Percentiles rank a stretch among this genome's conserved stretches.
Evolutionary conservation across 129 eudicot species (phyloP).

Genomic region (Arctium lappa): DNA sequence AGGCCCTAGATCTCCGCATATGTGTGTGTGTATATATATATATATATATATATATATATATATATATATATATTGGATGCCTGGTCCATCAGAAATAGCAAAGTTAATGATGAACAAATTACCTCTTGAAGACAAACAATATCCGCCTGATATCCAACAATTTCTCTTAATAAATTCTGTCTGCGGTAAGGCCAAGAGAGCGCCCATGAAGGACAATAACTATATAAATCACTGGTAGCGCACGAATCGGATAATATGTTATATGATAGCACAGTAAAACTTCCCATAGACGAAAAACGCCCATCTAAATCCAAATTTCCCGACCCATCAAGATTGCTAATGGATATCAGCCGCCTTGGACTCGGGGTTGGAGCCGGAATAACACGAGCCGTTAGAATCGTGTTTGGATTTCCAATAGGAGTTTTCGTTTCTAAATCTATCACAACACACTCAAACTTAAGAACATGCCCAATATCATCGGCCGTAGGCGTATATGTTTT

Average conservation of each 20-base stretch:
- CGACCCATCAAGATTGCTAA: constrained; percentile 54
- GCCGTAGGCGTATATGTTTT: constrained; percentile 91
- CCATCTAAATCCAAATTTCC: constrained; percentile 46
- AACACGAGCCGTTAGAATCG: constrained; percentile 51
- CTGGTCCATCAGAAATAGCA: neutral
- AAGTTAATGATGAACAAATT: neutral
- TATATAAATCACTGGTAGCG: constrained; percentile 51
- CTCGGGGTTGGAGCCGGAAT: constrained; percentile 71
- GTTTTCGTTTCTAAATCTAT: constrained; percentile 57
- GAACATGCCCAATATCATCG: constrained; percentile 89
- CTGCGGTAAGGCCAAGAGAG: constrained; percentile 93
- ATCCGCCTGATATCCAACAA: constrained; percentile 84
- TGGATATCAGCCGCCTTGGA: constrained; percentile 54
- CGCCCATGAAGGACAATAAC: constrained; percentile 79
- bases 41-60: no score
- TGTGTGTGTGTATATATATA: no score
- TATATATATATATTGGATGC: no score
- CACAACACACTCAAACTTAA: constrained; percentile 70
- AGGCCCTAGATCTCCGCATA: no score
- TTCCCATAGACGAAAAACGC: constrained; percentile 41
- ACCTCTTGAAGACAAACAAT: constrained; percentile 80
- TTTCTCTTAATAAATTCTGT: constrained; percentile 88
- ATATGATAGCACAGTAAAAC: constrained; percentile 71
- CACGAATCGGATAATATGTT: constrained; percentile 48
- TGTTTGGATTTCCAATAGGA: constrained; percentile 38